Base-by-base conservation (phyloP, 2,329 filamentous ascomycete genomes). In the Berkeleyomyces rouxiae region DNA sequence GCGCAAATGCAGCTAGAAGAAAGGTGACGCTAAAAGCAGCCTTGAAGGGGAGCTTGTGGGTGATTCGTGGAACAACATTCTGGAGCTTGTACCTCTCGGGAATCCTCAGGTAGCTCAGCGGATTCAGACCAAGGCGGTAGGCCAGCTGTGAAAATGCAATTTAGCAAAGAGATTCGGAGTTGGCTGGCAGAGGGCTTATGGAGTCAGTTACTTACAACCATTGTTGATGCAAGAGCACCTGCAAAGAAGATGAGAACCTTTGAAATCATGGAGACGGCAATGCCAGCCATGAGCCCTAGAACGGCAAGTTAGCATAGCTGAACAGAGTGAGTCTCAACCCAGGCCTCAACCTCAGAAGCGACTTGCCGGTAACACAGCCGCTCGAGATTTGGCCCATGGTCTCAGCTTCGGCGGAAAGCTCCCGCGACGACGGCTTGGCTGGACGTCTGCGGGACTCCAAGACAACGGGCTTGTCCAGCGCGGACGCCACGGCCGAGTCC, bases 11-110 rank as follows among this genome's bases (percentile, higher is more conserved):
- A 59, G 86, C 85, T 69, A 90, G 73, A 36, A 85, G 81, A 73
- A 90, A 90, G 37, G 87, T 86, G 49, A 82, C 69, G n/a, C 83
- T 82, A 71, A 91, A 90, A 2, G 84, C 83, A 31, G 84, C 70
- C 70, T 85, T 86, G 70, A 87, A 86, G 16, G 80, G 82, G 78
- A 67, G 83, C 81, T 65, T 79, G 76, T 65, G 46, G 23, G 57
- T 53, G 40, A 65, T 62, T 16, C 57, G 46, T 5, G 63, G 61
- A n/a, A 59, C 39, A 5, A 57, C 42, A 33, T 62, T 62, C 6
- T 57, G 53, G 40, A 61, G 55, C 49, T 62, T 65, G 51, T 62
- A 65, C 40, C 61, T 58, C 7, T 65, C 63, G 3, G 63, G 63
- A 5, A 65, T 31, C 13, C 71, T 70, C 16, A 76, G 64, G 55